phyloP scores from a whole-genome alignment of 2,329 filamentous ascomycete genomes.

The Cladophialophora psammophila region DNA sequence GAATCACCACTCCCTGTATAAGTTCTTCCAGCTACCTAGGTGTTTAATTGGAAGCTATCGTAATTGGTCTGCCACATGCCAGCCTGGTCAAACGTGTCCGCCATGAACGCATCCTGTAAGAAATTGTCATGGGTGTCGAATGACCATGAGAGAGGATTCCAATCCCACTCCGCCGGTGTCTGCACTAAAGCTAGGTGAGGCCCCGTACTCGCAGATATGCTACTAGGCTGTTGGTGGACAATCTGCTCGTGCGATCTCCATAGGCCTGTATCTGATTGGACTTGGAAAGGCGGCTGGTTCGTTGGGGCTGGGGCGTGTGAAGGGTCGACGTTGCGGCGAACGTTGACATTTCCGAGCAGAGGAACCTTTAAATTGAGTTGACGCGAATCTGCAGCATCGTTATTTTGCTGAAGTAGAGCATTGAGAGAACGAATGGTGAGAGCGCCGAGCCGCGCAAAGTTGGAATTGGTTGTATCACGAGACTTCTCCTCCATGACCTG shows the following conservation, averaged over 20 bases:
- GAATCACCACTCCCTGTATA: neutral
- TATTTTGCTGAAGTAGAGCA: constrained; percentile 22
- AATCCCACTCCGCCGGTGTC: constrained; percentile 10
- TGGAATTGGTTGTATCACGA: constrained; percentile 10
- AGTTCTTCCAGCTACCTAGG: neutral
- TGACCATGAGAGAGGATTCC: constrained; percentile 30
- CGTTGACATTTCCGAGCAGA: constrained; percentile 28
- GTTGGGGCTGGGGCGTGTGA: neutral
- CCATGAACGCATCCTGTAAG: constrained; percentile 27
- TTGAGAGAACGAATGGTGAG: constrained; percentile 28
- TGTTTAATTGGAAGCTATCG: constrained; percentile 7
- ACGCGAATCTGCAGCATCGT: neutral
- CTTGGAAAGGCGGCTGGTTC: constrained; percentile 7
- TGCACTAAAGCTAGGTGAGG: neutral
- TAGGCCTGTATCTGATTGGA: neutral
- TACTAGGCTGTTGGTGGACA: neutral
- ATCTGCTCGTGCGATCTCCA: constrained; percentile 1
- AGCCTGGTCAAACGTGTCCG: constrained; percentile 17
- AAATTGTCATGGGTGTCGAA: constrained; percentile 24
- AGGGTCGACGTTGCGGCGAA: constrained; percentile 18
- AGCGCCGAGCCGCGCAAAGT: constrained; percentile 27
- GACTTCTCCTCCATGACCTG: constrained; percentile 30
- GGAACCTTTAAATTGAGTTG: constrained; percentile 31
- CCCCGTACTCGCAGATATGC: neutral
- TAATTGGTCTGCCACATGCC: constrained; percentile 19